A percentile compares a stretch with the other conserved stretches of the same genome.
These are phyloP conservation scores for Candida sanyaensis DNA, from an alignment of 1,139 yeast genomes.

Conservation along the genomic window DNA sequence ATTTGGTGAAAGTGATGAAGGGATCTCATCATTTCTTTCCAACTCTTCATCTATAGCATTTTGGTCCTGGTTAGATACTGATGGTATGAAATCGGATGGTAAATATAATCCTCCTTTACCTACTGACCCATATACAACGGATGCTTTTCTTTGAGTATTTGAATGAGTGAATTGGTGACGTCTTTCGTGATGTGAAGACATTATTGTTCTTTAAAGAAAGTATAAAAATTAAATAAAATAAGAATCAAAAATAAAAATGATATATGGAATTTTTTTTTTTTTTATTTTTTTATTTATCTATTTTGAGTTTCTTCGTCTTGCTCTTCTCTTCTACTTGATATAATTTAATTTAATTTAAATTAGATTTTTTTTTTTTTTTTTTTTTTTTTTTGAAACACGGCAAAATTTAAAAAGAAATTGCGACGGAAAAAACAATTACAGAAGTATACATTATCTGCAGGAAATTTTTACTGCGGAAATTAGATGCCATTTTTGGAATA, in stretches of 20 bases:
- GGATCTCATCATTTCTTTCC: constrained; percentile 17
- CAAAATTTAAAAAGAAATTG: no score
- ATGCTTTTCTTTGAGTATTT: constrained; percentile 51
- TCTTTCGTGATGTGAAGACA: constrained; percentile 14
- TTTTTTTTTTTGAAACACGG: no score
- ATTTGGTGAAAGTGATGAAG: constrained; percentile 10
- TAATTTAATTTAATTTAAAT: no score
- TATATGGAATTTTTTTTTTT: background rate
- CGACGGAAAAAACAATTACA: no score
- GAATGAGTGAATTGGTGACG: constrained; percentile 50
- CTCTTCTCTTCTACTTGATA: no score
- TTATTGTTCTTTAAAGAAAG: background rate
- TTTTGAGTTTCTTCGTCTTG: no score
- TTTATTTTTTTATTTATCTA: no score
- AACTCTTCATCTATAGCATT: constrained; percentile 12
- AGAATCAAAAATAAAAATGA: background rate
- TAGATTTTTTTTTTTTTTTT: no score
- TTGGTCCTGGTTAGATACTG: constrained; percentile 10
- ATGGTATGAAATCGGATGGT: constrained; percentile 48
- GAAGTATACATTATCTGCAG: no score
- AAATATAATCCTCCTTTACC: constrained; percentile 55
- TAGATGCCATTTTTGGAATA: no score
- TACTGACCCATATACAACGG: constrained; percentile 53
- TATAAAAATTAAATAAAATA: background rate
- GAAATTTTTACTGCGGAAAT: no score